Conservation (phyloP, 331 rosid species). For the Arachis monticola region DNA sequence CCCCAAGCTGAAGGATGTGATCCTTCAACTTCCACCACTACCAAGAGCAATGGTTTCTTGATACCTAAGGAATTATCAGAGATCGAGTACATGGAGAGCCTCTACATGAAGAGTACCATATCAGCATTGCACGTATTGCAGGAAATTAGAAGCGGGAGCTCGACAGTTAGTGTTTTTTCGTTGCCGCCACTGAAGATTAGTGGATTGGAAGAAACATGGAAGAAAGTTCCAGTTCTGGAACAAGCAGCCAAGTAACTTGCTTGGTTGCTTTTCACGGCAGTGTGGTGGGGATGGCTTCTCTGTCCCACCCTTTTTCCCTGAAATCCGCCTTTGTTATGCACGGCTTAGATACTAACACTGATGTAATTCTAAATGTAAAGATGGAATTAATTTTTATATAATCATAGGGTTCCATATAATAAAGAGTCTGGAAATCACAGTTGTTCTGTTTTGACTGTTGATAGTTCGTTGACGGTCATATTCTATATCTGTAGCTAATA, state of each 20-base stretch:
- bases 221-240: slow-evolving; percentile 67
- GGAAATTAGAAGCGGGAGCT: slow-evolving; percentile 93
- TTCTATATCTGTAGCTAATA: slow-evolving; percentile 28
- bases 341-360: slow-evolving; percentile 64
- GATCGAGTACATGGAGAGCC: slow-evolving; percentile 89
- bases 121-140: slow-evolving; percentile 82
- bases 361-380: slow-evolving; percentile 58
- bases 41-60: slow-evolving; percentile 52
- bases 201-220: slow-evolving; percentile 72
- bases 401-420: slow-evolving; percentile 50
- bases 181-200: slow-evolving; percentile 82
- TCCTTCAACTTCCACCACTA: slow-evolving; percentile 64
- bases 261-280: slow-evolving; percentile 37
- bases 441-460: slow-evolving; percentile 29
- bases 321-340: slow-evolving; percentile 49
- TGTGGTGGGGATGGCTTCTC: slow-evolving; percentile 37
- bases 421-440: slow-evolving; percentile 35
- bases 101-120: slow-evolving; percentile 78
- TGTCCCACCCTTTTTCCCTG: slow-evolving; percentile 5
- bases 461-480: slow-evolving; percentile 28
- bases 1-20: slow-evolving; percentile 54
- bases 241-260: slow-evolving; percentile 68
- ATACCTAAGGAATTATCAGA: slow-evolving; percentile 74
- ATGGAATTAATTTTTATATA: slow-evolving; percentile 49
- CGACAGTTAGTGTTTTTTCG: slow-evolving; percentile 86